Evolutionary conservation across 1,284 basidiomycete genomes (phyloP).

Genomic region (Coniferiporia sulphurascens): DNA sequence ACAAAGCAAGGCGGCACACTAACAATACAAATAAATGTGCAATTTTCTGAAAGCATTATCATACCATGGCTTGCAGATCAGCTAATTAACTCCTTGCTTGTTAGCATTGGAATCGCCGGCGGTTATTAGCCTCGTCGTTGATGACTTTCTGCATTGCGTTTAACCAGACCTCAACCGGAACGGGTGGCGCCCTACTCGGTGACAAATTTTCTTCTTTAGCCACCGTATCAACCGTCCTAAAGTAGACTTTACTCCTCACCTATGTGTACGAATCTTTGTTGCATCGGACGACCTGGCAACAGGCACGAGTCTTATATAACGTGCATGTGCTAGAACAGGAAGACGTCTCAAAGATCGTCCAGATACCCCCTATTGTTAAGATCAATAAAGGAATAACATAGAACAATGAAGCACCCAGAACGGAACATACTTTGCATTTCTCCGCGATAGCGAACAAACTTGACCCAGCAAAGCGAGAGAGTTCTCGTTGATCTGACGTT

Average conservation of each 20-base stretch:
- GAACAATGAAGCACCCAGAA: not conserved
- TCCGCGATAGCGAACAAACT: conserved; percentile 64
- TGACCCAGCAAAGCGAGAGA: conserved; percentile 45
- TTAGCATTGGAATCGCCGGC: conserved; percentile 35
- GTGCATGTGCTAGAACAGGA: conserved; percentile 87
- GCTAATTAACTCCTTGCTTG: not conserved
- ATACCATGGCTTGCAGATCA: conserved; percentile 15
- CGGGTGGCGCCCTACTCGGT: not conserved
- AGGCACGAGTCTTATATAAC: conserved; percentile 50
- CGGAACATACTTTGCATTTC: conserved; percentile 63
- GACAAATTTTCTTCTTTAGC: not conserved
- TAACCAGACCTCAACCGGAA: conserved; percentile 59
- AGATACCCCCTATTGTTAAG: conserved; percentile 70
- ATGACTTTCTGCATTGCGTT: conserved; percentile 76
- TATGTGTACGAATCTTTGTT: conserved; percentile 15
- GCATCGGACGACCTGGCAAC: not conserved
- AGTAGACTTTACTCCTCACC: conserved; percentile 9
- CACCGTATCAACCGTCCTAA: not conserved
- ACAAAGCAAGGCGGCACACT: not conserved
- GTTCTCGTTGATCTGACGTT: not conserved
- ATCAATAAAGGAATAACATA: not conserved
- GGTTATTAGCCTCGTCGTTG: conserved; percentile 46
- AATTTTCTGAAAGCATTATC: no score
- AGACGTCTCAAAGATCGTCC: conserved; percentile 86
- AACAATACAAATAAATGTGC: conserved; percentile 26